phyloP scores from a whole-genome alignment of 2,329 filamentous ascomycete species.

The Pseudogymnoascus sp. region DNA sequence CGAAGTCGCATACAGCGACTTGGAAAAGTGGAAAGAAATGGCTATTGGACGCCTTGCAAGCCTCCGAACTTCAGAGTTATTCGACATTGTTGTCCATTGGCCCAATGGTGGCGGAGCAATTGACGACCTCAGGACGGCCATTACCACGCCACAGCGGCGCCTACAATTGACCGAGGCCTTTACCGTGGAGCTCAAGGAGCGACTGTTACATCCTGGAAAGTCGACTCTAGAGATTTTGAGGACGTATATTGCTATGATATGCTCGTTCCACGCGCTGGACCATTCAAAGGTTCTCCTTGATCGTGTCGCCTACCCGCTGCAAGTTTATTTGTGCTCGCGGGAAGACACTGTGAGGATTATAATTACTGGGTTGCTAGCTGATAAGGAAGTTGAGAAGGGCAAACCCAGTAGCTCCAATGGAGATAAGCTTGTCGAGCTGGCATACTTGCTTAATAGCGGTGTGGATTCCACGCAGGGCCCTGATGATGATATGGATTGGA shows the following conservation, averaged over 20 bases:
- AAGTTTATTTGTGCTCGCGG: constrained; percentile 67
- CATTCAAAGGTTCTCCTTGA: constrained; percentile 71
- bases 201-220: constrained; percentile 66
- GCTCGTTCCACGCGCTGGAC: constrained; percentile 67
- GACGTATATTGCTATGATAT: constrained; percentile 73
- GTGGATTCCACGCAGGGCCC: constrained; percentile 42
- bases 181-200: constrained; percentile 54
- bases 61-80: constrained; percentile 63
- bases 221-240: constrained; percentile 70
- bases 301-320: constrained; percentile 64
- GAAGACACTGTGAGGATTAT: constrained; percentile 75
- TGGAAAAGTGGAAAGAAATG: constrained; percentile 65
- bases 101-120: constrained; percentile 64
- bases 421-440: constrained; percentile 58
- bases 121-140: constrained; percentile 64
- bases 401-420: constrained; percentile 31
- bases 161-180: constrained; percentile 65
- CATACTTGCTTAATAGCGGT: constrained; percentile 46
- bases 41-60: constrained; percentile 61
- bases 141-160: constrained; percentile 61
- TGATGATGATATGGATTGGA: constrained; percentile 73
- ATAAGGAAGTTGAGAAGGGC: constrained; percentile 40
- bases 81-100: constrained; percentile 74
- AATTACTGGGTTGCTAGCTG: constrained; percentile 64
- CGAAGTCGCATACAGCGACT: constrained; percentile 45